Evolutionary conservation across 2,329 filamentous ascomycete species (phyloP).

Genomic region (Penicillium concentricum): DNA sequence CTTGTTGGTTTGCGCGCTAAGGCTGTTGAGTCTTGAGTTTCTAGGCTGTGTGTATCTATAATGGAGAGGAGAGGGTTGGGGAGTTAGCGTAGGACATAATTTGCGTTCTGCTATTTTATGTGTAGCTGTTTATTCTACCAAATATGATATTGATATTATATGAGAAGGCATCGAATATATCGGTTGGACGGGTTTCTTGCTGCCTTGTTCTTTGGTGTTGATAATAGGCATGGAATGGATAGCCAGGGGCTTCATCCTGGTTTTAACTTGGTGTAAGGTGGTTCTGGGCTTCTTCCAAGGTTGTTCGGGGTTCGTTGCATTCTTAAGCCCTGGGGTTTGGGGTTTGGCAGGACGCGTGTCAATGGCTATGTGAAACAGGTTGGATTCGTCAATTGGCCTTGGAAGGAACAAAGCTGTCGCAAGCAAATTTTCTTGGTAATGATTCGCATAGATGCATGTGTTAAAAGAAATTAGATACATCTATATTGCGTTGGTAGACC

Average conservation of each 20-base stretch:
- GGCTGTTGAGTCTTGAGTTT: slow-evolving; percentile 65
- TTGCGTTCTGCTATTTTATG: neutral
- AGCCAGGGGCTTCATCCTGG: neutral
- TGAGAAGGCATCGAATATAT: neutral
- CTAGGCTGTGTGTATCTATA: neutral
- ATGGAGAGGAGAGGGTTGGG: neutral
- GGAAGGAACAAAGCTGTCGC: neutral
- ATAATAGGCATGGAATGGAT: neutral
- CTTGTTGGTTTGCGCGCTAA: slow-evolving; percentile 77
- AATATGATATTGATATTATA: neutral
- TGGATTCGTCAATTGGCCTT: neutral
- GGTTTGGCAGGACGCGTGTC: slow-evolving; percentile 23
- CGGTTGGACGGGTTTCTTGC: neutral
- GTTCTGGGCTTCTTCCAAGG: slow-evolving; percentile 3
- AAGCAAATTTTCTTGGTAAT: neutral
- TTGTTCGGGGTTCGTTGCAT: slow-evolving; percentile 7
- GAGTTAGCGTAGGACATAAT: neutral
- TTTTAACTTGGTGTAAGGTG: neutral
- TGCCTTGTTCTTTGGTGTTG: neutral
- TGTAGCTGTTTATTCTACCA: neutral
- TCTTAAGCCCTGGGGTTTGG: slow-evolving; percentile 2
- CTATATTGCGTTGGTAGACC: neutral
- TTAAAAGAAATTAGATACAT: neutral
- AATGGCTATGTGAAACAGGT: slow-evolving; percentile 13
- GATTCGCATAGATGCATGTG: too few relatives aligned